phyloP scores from a whole-genome alignment of 805 yeast species.

The Saccharomycopsis capsularis region DNA sequence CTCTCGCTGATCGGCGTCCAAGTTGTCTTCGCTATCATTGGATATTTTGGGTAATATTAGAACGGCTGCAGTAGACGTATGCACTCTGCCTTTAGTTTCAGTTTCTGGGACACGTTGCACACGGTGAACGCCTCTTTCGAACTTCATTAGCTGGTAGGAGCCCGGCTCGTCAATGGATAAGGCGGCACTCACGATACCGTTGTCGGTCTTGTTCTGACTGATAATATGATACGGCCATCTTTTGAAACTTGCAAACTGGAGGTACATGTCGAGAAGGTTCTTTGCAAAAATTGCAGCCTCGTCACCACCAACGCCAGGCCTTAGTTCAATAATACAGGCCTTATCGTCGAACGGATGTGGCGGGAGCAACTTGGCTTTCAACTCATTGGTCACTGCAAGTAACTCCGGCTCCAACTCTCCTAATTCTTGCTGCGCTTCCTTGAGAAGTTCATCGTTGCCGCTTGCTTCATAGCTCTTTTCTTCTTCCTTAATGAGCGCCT shows the following conservation, averaged over 20 bases:
- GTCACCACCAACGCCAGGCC: constrained; percentile 95
- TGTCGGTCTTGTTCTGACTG: constrained; percentile 47
- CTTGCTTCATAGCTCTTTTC: constrained; percentile 39
- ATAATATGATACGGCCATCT: constrained; percentile 63
- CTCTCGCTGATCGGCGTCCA: constrained; percentile 53
- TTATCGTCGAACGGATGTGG: constrained; percentile 68
- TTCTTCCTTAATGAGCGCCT: constrained; percentile 33
- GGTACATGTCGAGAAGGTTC: constrained; percentile 77
- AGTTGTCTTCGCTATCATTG: constrained; percentile 33
- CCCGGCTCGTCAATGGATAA: constrained; percentile 69
- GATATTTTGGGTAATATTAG: constrained; percentile 82
- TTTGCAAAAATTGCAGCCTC: constrained; percentile 86
- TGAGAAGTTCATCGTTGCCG: constrained; percentile 41
- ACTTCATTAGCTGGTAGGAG: constrained; percentile 62
- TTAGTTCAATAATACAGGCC: constrained; percentile 72
- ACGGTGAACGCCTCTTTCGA: constrained; percentile 93
- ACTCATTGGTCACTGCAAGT: constrained; percentile 33
- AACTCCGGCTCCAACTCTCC: constrained; percentile 40
- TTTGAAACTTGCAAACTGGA: constrained; percentile 54
- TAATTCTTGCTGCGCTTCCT: constrained; percentile 61
- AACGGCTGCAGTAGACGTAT: constrained; percentile 94
- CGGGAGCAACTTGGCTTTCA: constrained; percentile 64
- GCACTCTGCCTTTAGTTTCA: constrained; percentile 88
- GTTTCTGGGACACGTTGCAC: constrained; percentile 94
- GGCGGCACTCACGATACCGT: constrained; percentile 72